Conservation (phyloP, 768 basidiomycete species). For the Kwoniella bestiolae region DNA sequence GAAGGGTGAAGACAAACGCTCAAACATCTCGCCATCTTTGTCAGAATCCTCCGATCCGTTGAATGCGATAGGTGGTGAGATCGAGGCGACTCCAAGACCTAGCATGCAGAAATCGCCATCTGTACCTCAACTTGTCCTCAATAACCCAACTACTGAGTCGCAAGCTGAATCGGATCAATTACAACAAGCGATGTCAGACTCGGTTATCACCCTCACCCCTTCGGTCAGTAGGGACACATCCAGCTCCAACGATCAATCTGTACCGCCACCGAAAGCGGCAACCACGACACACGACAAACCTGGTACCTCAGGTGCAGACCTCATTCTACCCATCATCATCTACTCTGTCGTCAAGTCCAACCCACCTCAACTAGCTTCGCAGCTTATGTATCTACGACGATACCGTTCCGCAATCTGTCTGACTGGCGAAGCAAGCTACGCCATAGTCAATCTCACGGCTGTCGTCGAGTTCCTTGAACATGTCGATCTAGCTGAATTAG, state of each 20-base stretch:
- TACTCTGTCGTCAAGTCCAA: constrained; percentile 92
- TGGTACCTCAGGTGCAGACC: constrained; percentile 65
- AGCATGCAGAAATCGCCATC: neutral
- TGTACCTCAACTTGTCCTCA: constrained; percentile 35
- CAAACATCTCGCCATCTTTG: neutral
- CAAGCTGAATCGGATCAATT: constrained; percentile 29
- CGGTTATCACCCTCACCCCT: constrained; percentile 39
- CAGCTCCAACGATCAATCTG: neutral
- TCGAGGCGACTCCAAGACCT: constrained; percentile 19
- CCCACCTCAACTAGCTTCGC: constrained; percentile 77
- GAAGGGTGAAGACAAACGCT: neutral
- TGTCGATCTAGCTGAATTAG: constrained; percentile 78
- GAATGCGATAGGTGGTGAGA: constrained; percentile 16
- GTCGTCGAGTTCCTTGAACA: constrained; percentile 95
- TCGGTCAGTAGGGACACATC: constrained; percentile 8
- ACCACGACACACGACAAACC: neutral
- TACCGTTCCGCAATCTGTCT: constrained; percentile 64
- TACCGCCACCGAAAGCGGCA: constrained; percentile 12
- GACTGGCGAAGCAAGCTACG: constrained; percentile 87
- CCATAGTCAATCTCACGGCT: constrained; percentile 90
- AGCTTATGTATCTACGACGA: constrained; percentile 62
- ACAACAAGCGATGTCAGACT: constrained; percentile 53
- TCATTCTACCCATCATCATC: constrained; percentile 90
- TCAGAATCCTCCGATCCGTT: constrained; percentile 24
- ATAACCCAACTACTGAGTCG: constrained; percentile 11